phyloP scores from a whole-genome alignment of 352 stramenopile species.

The Phytophthora europaea region DNA sequence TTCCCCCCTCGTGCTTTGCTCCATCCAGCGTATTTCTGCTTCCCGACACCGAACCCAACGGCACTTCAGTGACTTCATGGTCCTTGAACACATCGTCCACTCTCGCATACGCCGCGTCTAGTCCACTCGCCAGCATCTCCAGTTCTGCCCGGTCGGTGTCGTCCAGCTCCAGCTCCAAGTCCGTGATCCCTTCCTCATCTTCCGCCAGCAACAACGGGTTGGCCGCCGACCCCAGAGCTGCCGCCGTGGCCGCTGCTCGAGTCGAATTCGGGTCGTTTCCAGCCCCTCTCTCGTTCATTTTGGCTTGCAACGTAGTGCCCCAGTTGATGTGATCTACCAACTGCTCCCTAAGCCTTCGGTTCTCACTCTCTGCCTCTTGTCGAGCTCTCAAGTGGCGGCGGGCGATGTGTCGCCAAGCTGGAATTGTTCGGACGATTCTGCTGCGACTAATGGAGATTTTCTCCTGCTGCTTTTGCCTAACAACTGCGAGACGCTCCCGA shows the following conservation, averaged over 20 bases:
- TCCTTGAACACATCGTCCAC: conserved; percentile 34
- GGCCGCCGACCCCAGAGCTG: conserved; percentile 20
- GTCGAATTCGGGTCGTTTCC: conserved; percentile 2
- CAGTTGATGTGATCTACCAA: conserved; percentile 32
- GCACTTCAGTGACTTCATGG: conserved; percentile 8
- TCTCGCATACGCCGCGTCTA: conserved; percentile 33
- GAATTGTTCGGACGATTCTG: conserved; percentile 33
- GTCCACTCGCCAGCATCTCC: conserved; percentile 37
- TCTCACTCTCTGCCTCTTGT: conserved; percentile 33
- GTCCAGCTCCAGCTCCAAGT: conserved; percentile 35
- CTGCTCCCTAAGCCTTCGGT: conserved; percentile 27
- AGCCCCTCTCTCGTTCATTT: conserved; percentile 17
- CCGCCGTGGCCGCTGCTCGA: conserved; percentile 13
- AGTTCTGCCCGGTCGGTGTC: conserved; percentile 34
- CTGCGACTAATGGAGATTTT: conserved; percentile 14
- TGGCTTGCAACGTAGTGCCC: conserved; percentile 27
- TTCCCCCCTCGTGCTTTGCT: conserved; percentile 2
- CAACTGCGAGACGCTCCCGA: conserved; percentile 16
- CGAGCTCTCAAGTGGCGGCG: conserved; percentile 29
- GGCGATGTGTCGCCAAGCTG: conserved; percentile 45
- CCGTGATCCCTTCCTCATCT: conserved; percentile 38
- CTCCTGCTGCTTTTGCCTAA: conserved; percentile 11
- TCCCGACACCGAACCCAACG: conserved; percentile 12
- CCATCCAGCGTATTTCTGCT: conserved; percentile 27
- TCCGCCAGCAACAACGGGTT: conserved; percentile 31